Base-by-base conservation (phyloP, 495 filamentous ascomycete species). In the Bathelium albidoporum region DNA sequence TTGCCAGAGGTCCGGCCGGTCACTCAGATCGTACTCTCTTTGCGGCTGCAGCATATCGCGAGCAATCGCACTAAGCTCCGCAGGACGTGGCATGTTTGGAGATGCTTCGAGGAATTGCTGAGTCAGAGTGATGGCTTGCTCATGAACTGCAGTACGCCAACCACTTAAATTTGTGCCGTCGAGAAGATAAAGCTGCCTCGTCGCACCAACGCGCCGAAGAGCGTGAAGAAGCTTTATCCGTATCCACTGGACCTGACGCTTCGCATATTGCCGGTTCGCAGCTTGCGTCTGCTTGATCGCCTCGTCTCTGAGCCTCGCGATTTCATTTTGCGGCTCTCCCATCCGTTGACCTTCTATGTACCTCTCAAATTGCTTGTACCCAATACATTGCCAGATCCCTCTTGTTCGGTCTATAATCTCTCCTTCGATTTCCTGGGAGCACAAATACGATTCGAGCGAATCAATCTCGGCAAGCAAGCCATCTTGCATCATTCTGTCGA, bases 361-460 rank as follows among this genome's bases (percentile, higher is more conserved):
- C 0, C 81, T 79, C 59, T 87, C 79, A 72, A 96, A 84, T 72
- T 99, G 90, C 69, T 94, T 95, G 73, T 90, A 96, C 0, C 95
- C 95, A 67, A 99, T 97, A 12, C 91, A 93, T 59, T 94, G 85
- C 90, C 91, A 97, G 16, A 97, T 94, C 2, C 95, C 95, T 32
- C 85, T 82, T 0, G 82, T 87, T 59, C 81, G 77, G 66, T 97
- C 89, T 24, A 94, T 75, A 4, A 67, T 65, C 1, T 78, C 72
- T 0, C 85, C 87, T 11, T 78, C 68, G 0, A 75, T 69, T 18
- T 79, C 66, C 45, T 81, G 76, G 18, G 75, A 58, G 16, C 76
- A 72, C 1, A 85, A 71, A 60, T 81, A 84, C 2, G 80, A 72
- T 36, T 82, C 83, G 66, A 95, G 81, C 1, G 71, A 76, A 55